Evolutionary conservation across 2,329 filamentous ascomycete genomes (phyloP).

Genomic region (Microsporum audouinii): DNA sequence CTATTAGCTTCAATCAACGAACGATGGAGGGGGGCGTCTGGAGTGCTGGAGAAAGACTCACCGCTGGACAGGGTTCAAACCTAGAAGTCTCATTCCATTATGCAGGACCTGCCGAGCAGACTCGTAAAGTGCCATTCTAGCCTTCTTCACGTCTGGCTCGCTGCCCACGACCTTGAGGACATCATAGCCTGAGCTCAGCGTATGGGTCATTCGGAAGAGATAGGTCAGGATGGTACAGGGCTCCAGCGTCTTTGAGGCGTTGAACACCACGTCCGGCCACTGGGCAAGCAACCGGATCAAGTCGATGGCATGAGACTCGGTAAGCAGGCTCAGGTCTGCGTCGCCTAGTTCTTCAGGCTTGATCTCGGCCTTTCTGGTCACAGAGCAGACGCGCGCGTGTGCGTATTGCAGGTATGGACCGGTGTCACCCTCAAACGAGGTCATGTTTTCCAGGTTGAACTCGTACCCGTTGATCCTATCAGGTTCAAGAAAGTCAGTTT

Average conservation of each 20-base stretch:
- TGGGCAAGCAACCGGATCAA: conserved; percentile 51
- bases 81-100: conserved; percentile 56
- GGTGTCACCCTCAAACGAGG: conserved; percentile 54
- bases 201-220: conserved; percentile 55
- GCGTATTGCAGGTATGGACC: conserved; percentile 56
- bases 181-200: conserved; percentile 51
- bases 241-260: conserved; percentile 55
- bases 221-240: conserved; percentile 56
- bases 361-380: conserved; percentile 45
- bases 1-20: neutral
- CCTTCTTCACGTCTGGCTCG: conserved; percentile 46
- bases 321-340: conserved; percentile 50
- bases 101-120: conserved; percentile 51
- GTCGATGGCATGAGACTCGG: conserved; percentile 50
- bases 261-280: conserved; percentile 54
- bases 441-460: conserved; percentile 56
- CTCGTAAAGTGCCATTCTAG: conserved; percentile 51
- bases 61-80: conserved; percentile 54
- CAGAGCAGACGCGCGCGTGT: conserved; percentile 48
- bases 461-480: conserved; percentile 50
- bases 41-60: conserved; percentile 13
- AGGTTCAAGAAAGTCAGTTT: neutral
- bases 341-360: conserved; percentile 38
- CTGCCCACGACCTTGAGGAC: conserved; percentile 51
- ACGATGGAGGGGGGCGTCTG: neutral